Evolutionary conservation across 164 flowering plant species (phyloP), one percentile per base, ranked within the genome.

Genomic region (Kingdonia uniflora): DNA sequence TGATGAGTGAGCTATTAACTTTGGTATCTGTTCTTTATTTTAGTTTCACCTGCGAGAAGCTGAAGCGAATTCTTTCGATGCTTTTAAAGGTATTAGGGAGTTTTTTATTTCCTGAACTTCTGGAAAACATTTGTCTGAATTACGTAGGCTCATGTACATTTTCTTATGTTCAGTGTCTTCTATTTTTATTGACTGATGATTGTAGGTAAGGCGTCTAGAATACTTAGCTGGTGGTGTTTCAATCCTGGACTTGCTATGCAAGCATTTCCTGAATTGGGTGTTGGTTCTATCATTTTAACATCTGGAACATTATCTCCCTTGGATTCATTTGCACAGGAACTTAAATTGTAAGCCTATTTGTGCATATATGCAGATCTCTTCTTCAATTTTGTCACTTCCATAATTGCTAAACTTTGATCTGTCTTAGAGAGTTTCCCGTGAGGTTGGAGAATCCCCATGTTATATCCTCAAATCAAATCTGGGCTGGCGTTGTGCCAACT

Each of bases 211-310:
- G 41, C 65, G 44, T 77, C 95, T 21, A 84, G 95, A 65, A 85
- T 71, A 38, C 80, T 92, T 57, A 84, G 99, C 75, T 92, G 99
- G 99, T 92, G 99, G 99, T 92, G 99, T 58, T 92, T 92, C 64
- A 86, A 88, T 72, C 99, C 99, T 4, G 99, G 99, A 64, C 63
- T 86, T 62, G 78, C 97, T 26, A 76, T 92, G 96, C 76, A 79
- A 61, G 87, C 73, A 55, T 82, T 88, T 61, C 53, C 74, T 26
- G 61, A 17, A 54, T 21, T 72, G 67, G 76, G 75, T 58, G 83
- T 92, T 60, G 84, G 82, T 24, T 92, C 99, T 61, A 75, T 92
- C 55, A 88, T 92, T 65, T 69, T 92, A 76, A 92, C 99, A 54
- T 92, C 99, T 57, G 99, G 99, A 58, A 88, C 99, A 43, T 75